A percentile compares a stretch with the other conserved stretches of the same genome.
These are phyloP conservation scores for Glebionis coronaria DNA, from an alignment of 129 eudicot species.

Conservation along the genomic window DNA sequence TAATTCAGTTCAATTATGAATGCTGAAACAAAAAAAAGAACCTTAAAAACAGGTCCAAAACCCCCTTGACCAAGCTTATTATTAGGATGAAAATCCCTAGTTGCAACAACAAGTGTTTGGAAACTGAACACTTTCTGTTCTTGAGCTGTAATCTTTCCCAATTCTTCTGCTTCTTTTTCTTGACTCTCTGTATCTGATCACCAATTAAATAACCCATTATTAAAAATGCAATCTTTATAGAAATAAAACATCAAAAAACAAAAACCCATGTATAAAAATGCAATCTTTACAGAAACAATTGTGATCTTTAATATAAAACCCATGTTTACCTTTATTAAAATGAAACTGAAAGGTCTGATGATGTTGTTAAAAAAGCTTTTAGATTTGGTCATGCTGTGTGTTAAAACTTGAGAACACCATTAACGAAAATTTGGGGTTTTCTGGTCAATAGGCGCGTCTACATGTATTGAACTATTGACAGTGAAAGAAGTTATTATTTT, in stretches of 20 bases:
- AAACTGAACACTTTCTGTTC: conserved; percentile 57
- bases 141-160: conserved; percentile 56
- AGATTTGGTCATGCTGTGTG: conserved; percentile 61
- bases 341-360: conserved; percentile 38
- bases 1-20: too few relatives aligned
- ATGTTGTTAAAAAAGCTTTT: conserved; percentile 41
- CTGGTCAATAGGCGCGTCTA: too few relatives aligned
- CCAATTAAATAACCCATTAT: not conserved
- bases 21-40: not conserved
- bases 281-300: conserved; percentile 1
- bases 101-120: conserved; percentile 66
- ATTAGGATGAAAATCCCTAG: conserved; percentile 54
- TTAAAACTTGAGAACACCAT: too few relatives aligned
- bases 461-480: too few relatives aligned
- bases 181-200: conserved; percentile 37
- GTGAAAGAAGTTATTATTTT: too few relatives aligned
- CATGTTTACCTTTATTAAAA: conserved; percentile 38
- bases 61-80: conserved; percentile 91
- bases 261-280: not conserved
- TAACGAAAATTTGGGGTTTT: too few relatives aligned
- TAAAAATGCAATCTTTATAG: conserved; percentile 3
- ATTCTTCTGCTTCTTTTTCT: conserved; percentile 34
- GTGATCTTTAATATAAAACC: too few relatives aligned
- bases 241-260: not conserved
- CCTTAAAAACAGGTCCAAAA: conserved; percentile 88